phyloP scores from a whole-genome alignment of 1,139 yeast genomes.

The Debaryomyces singareniensis region DNA sequence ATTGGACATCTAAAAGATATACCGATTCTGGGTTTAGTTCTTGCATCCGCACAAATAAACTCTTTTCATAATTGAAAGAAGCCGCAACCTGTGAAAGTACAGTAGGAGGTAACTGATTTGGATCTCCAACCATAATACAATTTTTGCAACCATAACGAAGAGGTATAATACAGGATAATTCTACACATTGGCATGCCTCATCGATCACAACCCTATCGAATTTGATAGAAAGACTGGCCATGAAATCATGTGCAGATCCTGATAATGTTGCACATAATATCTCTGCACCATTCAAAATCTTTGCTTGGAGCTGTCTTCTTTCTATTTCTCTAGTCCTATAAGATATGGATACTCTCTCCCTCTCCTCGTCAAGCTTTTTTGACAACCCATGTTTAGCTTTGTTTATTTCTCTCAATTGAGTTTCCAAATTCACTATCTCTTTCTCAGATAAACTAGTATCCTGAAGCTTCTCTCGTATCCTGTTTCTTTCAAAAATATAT shows the following conservation, averaged over 20 bases:
- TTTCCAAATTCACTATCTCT: conserved; percentile 40
- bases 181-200: conserved; percentile 98
- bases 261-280: conserved; percentile 90
- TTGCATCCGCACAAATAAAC: conserved; percentile 92
- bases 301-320: conserved; percentile 66
- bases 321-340: conserved; percentile 75
- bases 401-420: conserved; percentile 48
- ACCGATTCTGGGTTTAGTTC: conserved; percentile 54
- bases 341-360: conserved; percentile 66
- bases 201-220: conserved; percentile 95
- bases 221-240: conserved; percentile 65
- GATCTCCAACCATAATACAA: conserved; percentile 98
- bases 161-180: conserved; percentile 86
- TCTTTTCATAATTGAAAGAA: conserved; percentile 74
- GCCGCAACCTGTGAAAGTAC: conserved; percentile 92
- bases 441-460: conserved; percentile 27
- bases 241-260: conserved; percentile 88
- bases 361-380: conserved; percentile 65
- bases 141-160: conserved; percentile 84
- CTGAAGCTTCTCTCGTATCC: conserved; percentile 33
- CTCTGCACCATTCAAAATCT: conserved; percentile 70
- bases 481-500: conserved; percentile 46
- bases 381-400: conserved; percentile 64
- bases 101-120: conserved; percentile 97
- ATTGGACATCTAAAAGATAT: conserved; percentile 84